Percentiles rank a stretch among this genome's conserved stretches.
Evolutionary conservation across 768 basidiomycete species (phyloP).

Genomic region (Mycena galopus): DNA sequence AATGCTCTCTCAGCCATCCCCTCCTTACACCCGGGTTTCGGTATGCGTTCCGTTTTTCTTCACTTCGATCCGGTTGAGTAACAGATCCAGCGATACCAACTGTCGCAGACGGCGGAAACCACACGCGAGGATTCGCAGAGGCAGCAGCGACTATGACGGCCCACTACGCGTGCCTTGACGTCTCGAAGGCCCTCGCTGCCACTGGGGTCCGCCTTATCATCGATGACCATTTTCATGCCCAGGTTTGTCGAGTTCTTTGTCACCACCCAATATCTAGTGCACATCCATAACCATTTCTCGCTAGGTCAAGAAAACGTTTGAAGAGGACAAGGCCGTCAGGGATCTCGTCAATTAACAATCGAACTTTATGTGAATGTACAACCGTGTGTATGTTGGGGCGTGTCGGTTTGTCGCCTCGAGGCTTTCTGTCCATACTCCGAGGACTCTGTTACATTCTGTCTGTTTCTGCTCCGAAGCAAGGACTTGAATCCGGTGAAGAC

Average conservation of each 20-base stretch:
- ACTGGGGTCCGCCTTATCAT: conserved; percentile 76
- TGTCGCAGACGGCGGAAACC: conserved; percentile 78
- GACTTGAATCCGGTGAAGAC: too few species aligned
- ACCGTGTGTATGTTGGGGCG: not conserved
- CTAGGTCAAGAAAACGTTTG: conserved; percentile 64
- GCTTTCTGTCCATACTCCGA: not conserved
- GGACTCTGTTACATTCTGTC: too few species aligned
- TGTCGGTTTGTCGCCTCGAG: not conserved
- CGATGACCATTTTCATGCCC: conserved; percentile 72
- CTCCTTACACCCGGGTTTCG: conserved; percentile 65
- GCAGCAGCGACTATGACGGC: conserved; percentile 71
- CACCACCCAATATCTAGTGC: not conserved
- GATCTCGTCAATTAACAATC: conserved; percentile 1
- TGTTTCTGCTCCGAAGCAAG: too few species aligned
- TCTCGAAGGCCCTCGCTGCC: conserved; percentile 79
- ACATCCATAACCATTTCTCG: conserved; percentile 2
- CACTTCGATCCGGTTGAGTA: conserved; percentile 60
- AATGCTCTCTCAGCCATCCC: not conserved
- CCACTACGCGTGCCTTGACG: conserved; percentile 75
- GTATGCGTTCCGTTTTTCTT: not conserved
- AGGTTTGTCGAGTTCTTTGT: conserved; percentile 54
- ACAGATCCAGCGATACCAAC: conserved; percentile 77
- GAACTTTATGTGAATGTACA: not conserved
- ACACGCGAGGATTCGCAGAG: conserved; percentile 76
- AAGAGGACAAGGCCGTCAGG: conserved; percentile 55